Base-by-base conservation (phyloP, 163 green algal species). In the Coccomyxa subellipsoidea region DNA sequence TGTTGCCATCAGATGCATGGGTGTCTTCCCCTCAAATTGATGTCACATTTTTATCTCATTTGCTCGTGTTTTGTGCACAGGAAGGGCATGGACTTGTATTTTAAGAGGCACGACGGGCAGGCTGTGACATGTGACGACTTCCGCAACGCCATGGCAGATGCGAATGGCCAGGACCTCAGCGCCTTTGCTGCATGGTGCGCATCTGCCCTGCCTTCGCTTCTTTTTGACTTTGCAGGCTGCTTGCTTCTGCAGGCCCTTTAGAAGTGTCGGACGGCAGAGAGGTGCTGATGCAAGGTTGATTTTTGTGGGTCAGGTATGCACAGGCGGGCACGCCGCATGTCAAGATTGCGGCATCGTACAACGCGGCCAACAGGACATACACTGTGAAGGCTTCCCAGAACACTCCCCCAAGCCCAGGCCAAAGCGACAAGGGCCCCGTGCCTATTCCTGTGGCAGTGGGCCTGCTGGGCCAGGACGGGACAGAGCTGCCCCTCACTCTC, bases 71-170 rank as follows among this genome's bases (percentile, higher is more conserved):
- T 38, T 40, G 31, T 77, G 25, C 66, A 66, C 80, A 87, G 84
- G 78, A 85, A 90, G 78, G 93, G 93, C 80, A 96, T 98, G 95
- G 97, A 99, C 90, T 90, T 99, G 77, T 99, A 99, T 90, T 99
- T 99, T 85, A 79, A 97, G 90, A 90, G 93, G 8, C 93, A 98
- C 83, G 95, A 98, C 82, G 95, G 95, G 4, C 83, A 92, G 76
- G 97, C 97, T 0, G 97, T 99, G 21, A 99, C 97, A 0, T 99
- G 95, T 83, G 97, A 99, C 82, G 97, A 99, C 88, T 99, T 99
- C 85, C 85, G 95, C 39, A 89, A 90, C 0, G 97, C 97, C 71
- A 99, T 99, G 97, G 91, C 91, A 4, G 95, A 99, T 83, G 97
- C 97, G 39, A 99, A 98, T 84, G 86, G 84, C 38, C 90, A 85